Percentiles rank a stretch among this genome's conserved stretches.
Conservation (phyloP, 2,329 filamentous ascomycete species). For the Claviceps monticola region DNA sequence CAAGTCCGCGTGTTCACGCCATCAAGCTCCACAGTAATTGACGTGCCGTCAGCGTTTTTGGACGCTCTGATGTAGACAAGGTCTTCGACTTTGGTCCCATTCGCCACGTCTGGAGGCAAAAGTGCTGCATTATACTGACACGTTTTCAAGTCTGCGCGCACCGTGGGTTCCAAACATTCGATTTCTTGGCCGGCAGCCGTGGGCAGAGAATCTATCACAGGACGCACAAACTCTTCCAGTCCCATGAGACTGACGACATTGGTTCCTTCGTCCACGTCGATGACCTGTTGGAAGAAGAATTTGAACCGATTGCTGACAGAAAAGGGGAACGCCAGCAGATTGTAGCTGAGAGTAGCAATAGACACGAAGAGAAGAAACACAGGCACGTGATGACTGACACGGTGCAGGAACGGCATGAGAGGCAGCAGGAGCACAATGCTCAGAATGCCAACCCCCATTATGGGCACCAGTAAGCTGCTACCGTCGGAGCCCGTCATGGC, state of each 20-base stretch:
- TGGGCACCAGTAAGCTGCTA: conserved; percentile 54
- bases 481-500: conserved; percentile 80
- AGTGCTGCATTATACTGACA: conserved; percentile 56
- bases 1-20: conserved; percentile 70
- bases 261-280: conserved; percentile 61
- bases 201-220: conserved; percentile 56
- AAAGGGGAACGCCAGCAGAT: conserved; percentile 79
- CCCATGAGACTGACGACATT: conserved; percentile 59
- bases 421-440: conserved; percentile 63
- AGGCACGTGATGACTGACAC: conserved; percentile 71
- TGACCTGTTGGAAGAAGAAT: conserved; percentile 69
- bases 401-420: conserved; percentile 71
- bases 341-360: conserved; percentile 67
- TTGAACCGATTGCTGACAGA: conserved; percentile 68
- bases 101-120: conserved; percentile 46
- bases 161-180: conserved; percentile 27
- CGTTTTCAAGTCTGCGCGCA: conserved; percentile 35
- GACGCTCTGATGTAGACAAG: conserved; percentile 49
- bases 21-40: conserved; percentile 50
- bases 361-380: conserved; percentile 62
- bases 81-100: conserved; percentile 27
- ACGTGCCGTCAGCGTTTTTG: conserved; percentile 22
- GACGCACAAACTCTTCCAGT: conserved; percentile 49
- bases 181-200: conserved; percentile 51
- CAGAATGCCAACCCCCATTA: conserved; percentile 54